phyloP scores from a whole-genome alignment of 2,329 filamentous ascomycete species.

The Thelonectria olida region DNA sequence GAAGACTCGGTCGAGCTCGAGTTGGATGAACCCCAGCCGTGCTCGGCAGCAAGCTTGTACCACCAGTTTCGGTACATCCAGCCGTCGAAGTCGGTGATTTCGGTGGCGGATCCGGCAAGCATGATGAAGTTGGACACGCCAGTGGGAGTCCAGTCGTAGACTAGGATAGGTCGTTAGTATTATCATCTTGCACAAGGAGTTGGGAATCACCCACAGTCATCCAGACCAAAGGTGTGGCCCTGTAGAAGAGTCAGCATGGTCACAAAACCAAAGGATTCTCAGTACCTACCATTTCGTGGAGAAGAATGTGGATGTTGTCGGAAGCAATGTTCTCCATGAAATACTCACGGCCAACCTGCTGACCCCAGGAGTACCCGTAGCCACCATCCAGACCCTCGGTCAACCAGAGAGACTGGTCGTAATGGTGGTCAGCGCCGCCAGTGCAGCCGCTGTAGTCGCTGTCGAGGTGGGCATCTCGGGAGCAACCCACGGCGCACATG shows the following conservation, averaged over 20 bases:
- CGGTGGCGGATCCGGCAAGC: constrained; percentile 51
- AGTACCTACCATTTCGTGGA: constrained; percentile 51
- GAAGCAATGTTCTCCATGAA: constrained; percentile 50
- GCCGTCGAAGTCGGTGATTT: constrained; percentile 57
- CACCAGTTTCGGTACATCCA: constrained; percentile 60
- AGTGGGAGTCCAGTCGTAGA: constrained; percentile 55
- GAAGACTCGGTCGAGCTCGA: not conserved
- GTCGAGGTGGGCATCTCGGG: constrained; percentile 54
- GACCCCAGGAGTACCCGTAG: constrained; percentile 56
- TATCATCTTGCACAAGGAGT: too few relatives aligned
- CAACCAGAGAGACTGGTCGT: constrained; percentile 56
- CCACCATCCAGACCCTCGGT: constrained; percentile 54
- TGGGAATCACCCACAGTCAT: too few relatives aligned
- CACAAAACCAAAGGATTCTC: rapidly evolving
- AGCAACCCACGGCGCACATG: constrained; percentile 49
- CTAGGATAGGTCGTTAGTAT: too few relatives aligned
- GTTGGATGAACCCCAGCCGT: constrained; percentile 32
- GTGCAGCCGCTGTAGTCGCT: constrained; percentile 52
- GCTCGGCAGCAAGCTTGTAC: constrained; percentile 43
- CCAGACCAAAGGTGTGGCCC: constrained; percentile 53
- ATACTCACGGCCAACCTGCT: constrained; percentile 54
- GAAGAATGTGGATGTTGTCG: constrained; percentile 54
- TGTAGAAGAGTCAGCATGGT: not conserved
- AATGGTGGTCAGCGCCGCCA: constrained; percentile 46
- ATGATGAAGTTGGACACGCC: constrained; percentile 56